These are phyloP conservation scores for Aspergillus steynii DNA, from an alignment of 495 filamentous ascomycete species.

Conservation along the genomic window DNA sequence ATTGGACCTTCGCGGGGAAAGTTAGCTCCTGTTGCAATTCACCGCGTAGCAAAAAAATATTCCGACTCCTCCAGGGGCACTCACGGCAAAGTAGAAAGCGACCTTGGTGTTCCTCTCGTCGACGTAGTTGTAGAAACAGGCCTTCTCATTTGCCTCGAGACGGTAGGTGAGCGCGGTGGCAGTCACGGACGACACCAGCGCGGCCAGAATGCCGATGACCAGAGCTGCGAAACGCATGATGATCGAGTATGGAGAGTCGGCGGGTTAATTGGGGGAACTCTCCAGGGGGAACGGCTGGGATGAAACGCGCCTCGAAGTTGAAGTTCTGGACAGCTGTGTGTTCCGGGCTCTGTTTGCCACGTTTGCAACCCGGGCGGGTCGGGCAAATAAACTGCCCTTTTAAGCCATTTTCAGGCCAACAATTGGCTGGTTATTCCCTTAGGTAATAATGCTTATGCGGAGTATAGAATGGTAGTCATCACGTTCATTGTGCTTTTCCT, in stretches of 20 bases:
- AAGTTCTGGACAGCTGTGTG: slow-evolving; percentile 42
- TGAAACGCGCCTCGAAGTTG: slow-evolving; percentile 23
- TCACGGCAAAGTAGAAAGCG: slow-evolving; percentile 97
- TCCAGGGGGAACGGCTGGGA: slow-evolving; percentile 13
- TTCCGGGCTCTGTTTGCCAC: slow-evolving; percentile 31
- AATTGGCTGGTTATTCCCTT: background rate
- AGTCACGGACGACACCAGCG: slow-evolving; percentile 56
- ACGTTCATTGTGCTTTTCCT: background rate
- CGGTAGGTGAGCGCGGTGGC: slow-evolving; percentile 96
- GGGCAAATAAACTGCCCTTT: slow-evolving; percentile 8
- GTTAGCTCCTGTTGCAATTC: background rate
- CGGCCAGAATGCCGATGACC: slow-evolving; percentile 62
- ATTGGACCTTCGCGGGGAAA: slow-evolving; percentile 71
- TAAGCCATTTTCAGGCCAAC: background rate
- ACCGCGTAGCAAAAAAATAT: background rate
- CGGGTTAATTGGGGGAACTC: slow-evolving; percentile 13
- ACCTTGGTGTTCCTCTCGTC: slow-evolving; percentile 74
- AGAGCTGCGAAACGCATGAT: slow-evolving; percentile 44
- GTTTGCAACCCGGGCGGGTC: slow-evolving; percentile 32
- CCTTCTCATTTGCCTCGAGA: slow-evolving; percentile 84
- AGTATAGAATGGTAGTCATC: too few relatives aligned
- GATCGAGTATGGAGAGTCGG: slow-evolving; percentile 18
- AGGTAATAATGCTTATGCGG: too few relatives aligned
- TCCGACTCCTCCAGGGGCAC: slow-evolving; percentile 25
- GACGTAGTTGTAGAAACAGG: slow-evolving; percentile 87